These are phyloP conservation scores for Barnettozyma sucrosica DNA, from an alignment of 805 yeast species.

Conservation along the genomic window DNA sequence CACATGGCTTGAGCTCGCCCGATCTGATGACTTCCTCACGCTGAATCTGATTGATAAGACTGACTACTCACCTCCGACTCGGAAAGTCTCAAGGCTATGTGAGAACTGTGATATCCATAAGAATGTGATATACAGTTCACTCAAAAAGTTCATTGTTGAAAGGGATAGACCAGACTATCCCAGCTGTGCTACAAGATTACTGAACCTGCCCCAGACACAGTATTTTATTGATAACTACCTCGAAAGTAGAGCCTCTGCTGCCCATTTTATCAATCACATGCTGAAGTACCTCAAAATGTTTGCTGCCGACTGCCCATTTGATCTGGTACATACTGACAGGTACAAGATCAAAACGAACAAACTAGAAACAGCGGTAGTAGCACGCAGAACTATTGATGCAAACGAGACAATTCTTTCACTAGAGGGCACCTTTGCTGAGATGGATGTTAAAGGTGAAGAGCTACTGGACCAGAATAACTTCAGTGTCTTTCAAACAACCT, in stretches of 20 bases:
- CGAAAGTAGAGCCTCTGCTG: slow-evolving; percentile 15
- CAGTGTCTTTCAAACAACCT: slow-evolving; percentile 33
- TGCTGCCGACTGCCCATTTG: slow-evolving; percentile 34
- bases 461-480: slow-evolving; percentile 34
- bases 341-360: slow-evolving; percentile 22
- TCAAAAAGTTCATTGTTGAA: slow-evolving; percentile 13
- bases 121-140: slow-evolving; percentile 5
- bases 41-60: slow-evolving; percentile 23
- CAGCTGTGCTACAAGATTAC: slow-evolving; percentile 25
- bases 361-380: slow-evolving; percentile 33
- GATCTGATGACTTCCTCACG: slow-evolving; percentile 28
- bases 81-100: slow-evolving; percentile 19
- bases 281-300: slow-evolving; percentile 33
- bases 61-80: slow-evolving; percentile 24
- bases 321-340: slow-evolving; percentile 37
- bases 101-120: slow-evolving; percentile 1
- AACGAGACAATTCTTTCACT: slow-evolving; percentile 32
- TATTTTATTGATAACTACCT: slow-evolving; percentile 23
- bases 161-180: slow-evolving; percentile 10
- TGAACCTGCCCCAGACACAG: slow-evolving; percentile 22
- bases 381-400: slow-evolving; percentile 26
- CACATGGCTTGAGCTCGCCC: slow-evolving; percentile 24
- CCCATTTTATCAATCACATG: slow-evolving; percentile 33
- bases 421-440: slow-evolving; percentile 32
- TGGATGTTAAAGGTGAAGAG: slow-evolving; percentile 30